Evolutionary conservation across 2,329 filamentous ascomycete genomes (phyloP), one percentile per base, ranked within the genome.

Genomic region (Colletotrichum cuscutae): DNA sequence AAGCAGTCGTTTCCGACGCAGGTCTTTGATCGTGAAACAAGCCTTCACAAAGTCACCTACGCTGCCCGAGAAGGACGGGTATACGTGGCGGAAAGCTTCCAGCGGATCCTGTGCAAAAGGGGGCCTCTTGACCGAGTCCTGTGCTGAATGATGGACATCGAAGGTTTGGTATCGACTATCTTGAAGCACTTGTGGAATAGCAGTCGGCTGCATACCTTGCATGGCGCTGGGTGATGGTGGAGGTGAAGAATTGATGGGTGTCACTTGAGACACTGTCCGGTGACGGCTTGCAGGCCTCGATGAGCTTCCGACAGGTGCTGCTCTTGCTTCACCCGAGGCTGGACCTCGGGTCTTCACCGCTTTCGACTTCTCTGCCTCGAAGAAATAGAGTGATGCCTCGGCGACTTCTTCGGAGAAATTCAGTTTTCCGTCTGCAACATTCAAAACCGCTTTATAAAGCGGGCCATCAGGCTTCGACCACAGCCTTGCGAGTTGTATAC

Each of bases 1-100:
- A 22, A 89, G 76, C 5, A 75, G 64, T 9, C 79, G 78, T 13
- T 78, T 75, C 28, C 78, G 76, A 54, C 80, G 78, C 1, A 87
- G 78, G 64, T 80, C 81, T 22, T 84, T 78, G 8, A 89, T 76
- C 74, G 81, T 86, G 0, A 86, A 77, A 63, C 87, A 84, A 0
- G 85, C 86, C 26, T 80, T 81, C 28, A 88, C 76, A 65, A 90
- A 90, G 11, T 82, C 77, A 4, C 75, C 76, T 4, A 82, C 76
- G 30, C 76, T 83, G 1, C 84, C 86, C 1, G 69, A 69, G 64
- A 85, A 85, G 24, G 80, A 79, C 5, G 86, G 85, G 74, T 90
- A 90, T 0, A 79, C 78, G 0, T 72, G 56, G 4, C 73, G 78
- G 73, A 87, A 90, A 2, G 78, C 75, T 4, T 81, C 78, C 67